Base-by-base conservation (phyloP, 1,284 basidiomycete genomes). In the Marasmius oreades region DNA sequence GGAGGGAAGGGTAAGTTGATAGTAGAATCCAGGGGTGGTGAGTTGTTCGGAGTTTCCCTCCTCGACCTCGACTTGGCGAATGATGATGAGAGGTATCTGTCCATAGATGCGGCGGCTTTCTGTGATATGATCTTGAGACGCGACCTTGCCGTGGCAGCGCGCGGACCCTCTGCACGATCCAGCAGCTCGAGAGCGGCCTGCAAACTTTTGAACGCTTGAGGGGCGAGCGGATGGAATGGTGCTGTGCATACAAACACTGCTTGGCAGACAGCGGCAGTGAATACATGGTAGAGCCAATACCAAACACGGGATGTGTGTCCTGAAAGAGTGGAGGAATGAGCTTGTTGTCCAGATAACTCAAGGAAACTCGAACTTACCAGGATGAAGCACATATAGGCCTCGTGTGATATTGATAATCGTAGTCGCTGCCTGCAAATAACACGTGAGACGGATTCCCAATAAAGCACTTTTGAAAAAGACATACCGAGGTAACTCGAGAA, bases 181-280 rank as follows among this genome's bases (percentile, higher is more conserved):
- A 63, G 63, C 1, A 66, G 31, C 43, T 64, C 60, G 12, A 64
- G 28, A 1, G 65, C 65, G 22, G 51, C 60, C 42, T 61, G 60
- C 55, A 64, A 55, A 44, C 63, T 63, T 28, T 62, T 60, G 44
- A 62, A 63, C 12, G 65, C 62, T n/a, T 53, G 61, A 8, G 61
- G 53, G 12, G 65, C 59, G 14, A 64, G 57, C 2, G 61, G 61
- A 51, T 66, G 65, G 24, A 62, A 62, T 3, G 65, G 65, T 18
- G 65, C 65, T 10, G 62, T 59, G 16, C 63, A 62, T 7, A 64
- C 62, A 2, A 66, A 58, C 1, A 66, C 63, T 12, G 65, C 62
- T 42, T 60, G 61, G 31, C 65, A 66, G 5, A 66, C 63, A 33
- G 62, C 61, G 1, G 65, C 63, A 26, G 58, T 66, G 57, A 66